These are phyloP conservation scores for Capsella rubella DNA, from an alignment of 441 rosid genomes.

Conservation along the genomic window DNA sequence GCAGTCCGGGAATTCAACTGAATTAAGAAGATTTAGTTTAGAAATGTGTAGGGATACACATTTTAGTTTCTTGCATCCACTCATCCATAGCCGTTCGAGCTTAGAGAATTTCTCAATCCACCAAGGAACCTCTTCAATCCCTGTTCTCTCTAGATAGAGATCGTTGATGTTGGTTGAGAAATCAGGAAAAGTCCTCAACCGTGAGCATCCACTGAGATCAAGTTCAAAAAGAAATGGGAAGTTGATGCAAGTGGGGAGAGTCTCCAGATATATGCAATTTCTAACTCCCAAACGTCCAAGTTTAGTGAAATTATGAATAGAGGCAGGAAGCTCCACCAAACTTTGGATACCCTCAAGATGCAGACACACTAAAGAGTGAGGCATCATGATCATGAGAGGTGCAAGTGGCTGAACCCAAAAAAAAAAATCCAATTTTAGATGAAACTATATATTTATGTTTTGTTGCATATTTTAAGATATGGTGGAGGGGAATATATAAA, in stretches of 20 bases:
- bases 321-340: neutral
- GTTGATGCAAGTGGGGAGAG: neutral
- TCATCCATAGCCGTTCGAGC: neutral
- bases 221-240: fast-evolving
- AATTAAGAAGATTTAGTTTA: neutral
- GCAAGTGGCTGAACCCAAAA: neutral
- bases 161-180: neutral
- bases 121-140: neutral
- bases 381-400: neutral
- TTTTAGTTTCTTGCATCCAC: neutral
- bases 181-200: neutral
- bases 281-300: fast-evolving
- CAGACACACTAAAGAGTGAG: neutral
- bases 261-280: neutral
- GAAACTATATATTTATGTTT: too few relatives aligned
- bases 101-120: neutral
- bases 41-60: neutral
- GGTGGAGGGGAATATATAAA: too few relatives aligned
- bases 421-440: too few relatives aligned
- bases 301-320: neutral
- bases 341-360: neutral
- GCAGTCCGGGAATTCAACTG: neutral
- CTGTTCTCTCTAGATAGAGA: neutral
- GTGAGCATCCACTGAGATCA: neutral
- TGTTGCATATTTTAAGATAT: too few relatives aligned